phyloP scores from a whole-genome alignment of 2,329 filamentous ascomycete species.

The Malbranchea zuffiana region DNA sequence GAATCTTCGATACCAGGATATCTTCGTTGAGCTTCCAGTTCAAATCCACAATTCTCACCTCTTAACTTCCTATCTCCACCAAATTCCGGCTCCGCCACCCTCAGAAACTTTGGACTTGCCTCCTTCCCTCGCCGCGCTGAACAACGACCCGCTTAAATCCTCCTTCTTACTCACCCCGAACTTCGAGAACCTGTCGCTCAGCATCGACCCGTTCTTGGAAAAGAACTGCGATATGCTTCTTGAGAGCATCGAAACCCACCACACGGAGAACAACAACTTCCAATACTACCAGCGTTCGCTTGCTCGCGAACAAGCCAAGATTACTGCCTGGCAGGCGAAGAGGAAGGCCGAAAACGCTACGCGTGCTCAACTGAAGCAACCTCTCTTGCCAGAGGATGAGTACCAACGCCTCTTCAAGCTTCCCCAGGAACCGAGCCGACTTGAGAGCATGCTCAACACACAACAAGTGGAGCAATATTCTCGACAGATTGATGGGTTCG shows the following conservation, averaged over 20 bases:
- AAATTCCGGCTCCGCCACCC: conserved; percentile 60
- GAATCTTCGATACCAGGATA: conserved; percentile 85
- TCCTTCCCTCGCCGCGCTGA: conserved; percentile 65
- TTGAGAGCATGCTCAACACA: conserved; percentile 90
- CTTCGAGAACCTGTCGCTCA: conserved; percentile 78
- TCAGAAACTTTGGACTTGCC: conserved; percentile 63
- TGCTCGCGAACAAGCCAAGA: conserved; percentile 89
- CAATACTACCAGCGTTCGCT: conserved; percentile 94
- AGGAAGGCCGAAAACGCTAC: conserved; percentile 90
- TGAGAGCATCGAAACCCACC: conserved; percentile 94
- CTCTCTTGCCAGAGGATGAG: conserved; percentile 85
- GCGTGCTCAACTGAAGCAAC: conserved; percentile 74
- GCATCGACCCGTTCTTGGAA: conserved; percentile 94
- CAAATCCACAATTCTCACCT: conserved; percentile 94
- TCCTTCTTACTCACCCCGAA: conserved; percentile 68
- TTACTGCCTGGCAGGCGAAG: conserved; percentile 92
- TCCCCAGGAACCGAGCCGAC: conserved; percentile 79
- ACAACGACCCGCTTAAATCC: conserved; percentile 49
- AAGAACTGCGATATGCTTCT: conserved; percentile 95
- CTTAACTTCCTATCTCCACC: conserved; percentile 88
- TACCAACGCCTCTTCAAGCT: conserved; percentile 98
- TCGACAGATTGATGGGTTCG: conserved; percentile 92
- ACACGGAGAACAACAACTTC: conserved; percentile 98
- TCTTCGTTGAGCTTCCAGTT: conserved; percentile 81
- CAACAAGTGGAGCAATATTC: conserved; percentile 97